Percentiles rank a stretch among this genome's conserved stretches.
These are phyloP conservation scores for Paxillus ammoniavirescens DNA, from an alignment of 768 basidiomycete species.

Conservation along the genomic window DNA sequence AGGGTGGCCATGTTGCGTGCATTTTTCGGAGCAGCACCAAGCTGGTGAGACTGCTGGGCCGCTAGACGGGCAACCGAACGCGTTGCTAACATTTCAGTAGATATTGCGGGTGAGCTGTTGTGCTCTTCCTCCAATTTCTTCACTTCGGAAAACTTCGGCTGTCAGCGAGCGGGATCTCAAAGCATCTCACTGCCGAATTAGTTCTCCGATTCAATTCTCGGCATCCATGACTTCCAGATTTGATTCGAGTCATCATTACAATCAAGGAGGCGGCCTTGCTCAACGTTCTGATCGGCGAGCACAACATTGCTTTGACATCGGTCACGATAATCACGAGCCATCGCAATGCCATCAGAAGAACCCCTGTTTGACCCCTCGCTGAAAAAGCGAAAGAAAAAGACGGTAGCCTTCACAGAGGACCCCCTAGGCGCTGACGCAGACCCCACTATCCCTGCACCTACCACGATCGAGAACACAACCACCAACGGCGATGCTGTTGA, in stretches of 20 bases:
- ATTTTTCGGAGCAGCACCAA: constrained; percentile 40
- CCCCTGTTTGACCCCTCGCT: constrained; percentile 82
- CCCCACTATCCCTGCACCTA: constrained; percentile 75
- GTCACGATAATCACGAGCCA: constrained; percentile 14
- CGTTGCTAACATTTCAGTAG: constrained; percentile 47
- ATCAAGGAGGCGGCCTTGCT: constrained; percentile 2
- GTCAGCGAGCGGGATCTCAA: constrained; percentile 31
- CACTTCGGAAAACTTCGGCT: constrained; percentile 36
- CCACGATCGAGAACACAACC: constrained; percentile 67
- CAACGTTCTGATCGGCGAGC: constrained; percentile 12
- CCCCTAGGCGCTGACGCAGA: constrained; percentile 80
- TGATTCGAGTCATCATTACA: constrained; percentile 9
- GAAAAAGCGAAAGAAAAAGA: constrained; percentile 87
- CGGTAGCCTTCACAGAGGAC: constrained; percentile 82
- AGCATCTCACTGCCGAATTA: constrained; percentile 17
- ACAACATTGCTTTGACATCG: constrained; percentile 10
- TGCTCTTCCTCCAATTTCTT: constrained; percentile 7
- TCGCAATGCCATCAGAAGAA: constrained; percentile 60
- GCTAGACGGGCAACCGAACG: constrained; percentile 45
- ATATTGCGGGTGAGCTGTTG: constrained; percentile 11
- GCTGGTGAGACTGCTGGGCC: constrained; percentile 35
- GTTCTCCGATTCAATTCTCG: constrained; percentile 23
- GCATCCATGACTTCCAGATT: constrained; percentile 16
- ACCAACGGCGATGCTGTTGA: constrained; percentile 72
- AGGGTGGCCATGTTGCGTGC: constrained; percentile 95